A percentile compares a stretch with the other conserved stretches of the same genome.
phyloP scores from a whole-genome alignment of 2,329 filamentous ascomycete species.

The Teratosphaeria pseudoeucalypti region DNA sequence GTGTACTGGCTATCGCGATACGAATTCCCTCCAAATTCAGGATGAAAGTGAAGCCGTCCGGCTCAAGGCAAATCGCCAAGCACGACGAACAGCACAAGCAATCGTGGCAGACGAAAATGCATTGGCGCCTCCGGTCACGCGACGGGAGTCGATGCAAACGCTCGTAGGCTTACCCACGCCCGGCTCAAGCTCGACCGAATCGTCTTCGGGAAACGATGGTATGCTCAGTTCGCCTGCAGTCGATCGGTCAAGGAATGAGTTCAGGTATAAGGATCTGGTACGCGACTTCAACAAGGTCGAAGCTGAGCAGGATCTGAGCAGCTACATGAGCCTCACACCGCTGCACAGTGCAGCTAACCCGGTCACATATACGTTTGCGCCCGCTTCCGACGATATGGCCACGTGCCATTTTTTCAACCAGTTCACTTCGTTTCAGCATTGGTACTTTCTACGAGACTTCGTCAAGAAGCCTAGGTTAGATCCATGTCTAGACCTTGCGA shows the following conservation, averaged over 20 bases:
- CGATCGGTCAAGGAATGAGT: conserved; percentile 5
- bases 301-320: background rate
- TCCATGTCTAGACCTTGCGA: conserved; percentile 19
- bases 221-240: conserved; percentile 15
- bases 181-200: conserved; percentile 10
- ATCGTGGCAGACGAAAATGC: background rate
- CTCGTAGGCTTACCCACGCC: conserved; percentile 10
- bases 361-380: conserved; percentile 6
- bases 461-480: conserved; percentile 9
- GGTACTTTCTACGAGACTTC: conserved; percentile 16
- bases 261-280: background rate
- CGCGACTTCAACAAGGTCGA: background rate
- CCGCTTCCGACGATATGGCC: conserved; percentile 17
- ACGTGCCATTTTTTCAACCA: conserved; percentile 21
- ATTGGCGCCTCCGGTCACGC: background rate
- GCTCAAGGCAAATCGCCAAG: conserved; percentile 17
- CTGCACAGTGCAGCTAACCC: background rate
- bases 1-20: conserved; percentile 24
- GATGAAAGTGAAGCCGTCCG: conserved; percentile 23
- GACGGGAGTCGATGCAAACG: conserved; percentile 1
- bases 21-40: conserved; percentile 22
- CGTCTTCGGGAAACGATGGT: conserved; percentile 16
- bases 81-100: conserved; percentile 10
- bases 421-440: conserved; percentile 20
- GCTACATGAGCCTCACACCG: background rate